Evolutionary conservation across 2,329 filamentous ascomycete genomes (phyloP).

Genomic region (Colletotrichum lindemuthianum): DNA sequence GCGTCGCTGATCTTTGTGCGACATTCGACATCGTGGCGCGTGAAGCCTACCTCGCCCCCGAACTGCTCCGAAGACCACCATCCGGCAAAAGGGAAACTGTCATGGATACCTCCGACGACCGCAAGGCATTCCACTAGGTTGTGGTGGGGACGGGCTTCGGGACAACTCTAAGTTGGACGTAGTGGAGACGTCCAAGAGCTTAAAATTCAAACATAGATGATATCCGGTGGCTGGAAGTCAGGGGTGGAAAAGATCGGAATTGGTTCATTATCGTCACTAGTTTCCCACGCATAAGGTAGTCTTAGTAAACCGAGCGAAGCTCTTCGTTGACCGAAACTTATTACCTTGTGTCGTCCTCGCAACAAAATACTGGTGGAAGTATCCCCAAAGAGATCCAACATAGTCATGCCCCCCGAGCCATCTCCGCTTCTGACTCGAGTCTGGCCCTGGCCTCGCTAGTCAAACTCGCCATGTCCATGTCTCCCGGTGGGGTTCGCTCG

Average conservation of each 20-base stretch:
- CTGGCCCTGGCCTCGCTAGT: constrained; percentile 3
- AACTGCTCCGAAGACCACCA: not conserved
- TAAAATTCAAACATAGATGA: not conserved
- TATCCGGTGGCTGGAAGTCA: not conserved
- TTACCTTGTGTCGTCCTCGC: not conserved
- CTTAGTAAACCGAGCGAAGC: too few species aligned
- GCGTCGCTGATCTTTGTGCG: constrained; percentile 28
- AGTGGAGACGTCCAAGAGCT: constrained; percentile 13
- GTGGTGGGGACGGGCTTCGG: constrained; percentile 15
- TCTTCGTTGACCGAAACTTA: not conserved
- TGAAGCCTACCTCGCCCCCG: too few species aligned
- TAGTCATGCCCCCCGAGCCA: not conserved
- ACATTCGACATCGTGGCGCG: not conserved
- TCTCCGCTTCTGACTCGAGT: constrained; percentile 13
- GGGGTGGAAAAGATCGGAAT: too few species aligned
- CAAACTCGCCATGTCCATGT: not conserved
- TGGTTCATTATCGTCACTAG: too few species aligned
- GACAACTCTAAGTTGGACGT: constrained; percentile 1
- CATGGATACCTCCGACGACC: not conserved
- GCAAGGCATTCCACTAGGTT: not conserved
- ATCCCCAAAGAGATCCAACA: not conserved
- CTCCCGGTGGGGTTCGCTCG: constrained; percentile 17
- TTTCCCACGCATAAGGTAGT: not conserved
- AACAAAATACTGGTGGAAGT: not conserved
- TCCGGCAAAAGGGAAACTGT: not conserved